These are phyloP conservation scores for Chaetomium fimeti DNA, from an alignment of 495 filamentous ascomycete species.

Conservation along the genomic window DNA sequence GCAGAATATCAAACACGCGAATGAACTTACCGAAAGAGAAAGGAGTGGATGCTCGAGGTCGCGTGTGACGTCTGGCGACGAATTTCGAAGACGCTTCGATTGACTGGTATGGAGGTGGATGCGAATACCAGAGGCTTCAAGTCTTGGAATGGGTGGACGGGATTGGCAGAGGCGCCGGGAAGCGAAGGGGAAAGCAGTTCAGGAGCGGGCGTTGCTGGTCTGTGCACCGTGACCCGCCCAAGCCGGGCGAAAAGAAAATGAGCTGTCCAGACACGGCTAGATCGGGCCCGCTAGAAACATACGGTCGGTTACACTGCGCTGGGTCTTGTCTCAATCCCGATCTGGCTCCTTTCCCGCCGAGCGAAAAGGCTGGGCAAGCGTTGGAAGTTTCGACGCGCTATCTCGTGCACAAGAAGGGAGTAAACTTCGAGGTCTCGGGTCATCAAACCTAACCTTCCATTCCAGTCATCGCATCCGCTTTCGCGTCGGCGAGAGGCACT, in stretches of 20 bases:
- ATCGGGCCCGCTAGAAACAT: slow-evolving; percentile 28
- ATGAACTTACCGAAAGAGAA: slow-evolving; percentile 10
- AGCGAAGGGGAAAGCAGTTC: slow-evolving; percentile 12
- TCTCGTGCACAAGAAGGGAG: background rate
- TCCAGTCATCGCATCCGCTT: no score
- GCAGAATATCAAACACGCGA: background rate
- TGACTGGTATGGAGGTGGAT: slow-evolving; percentile 32
- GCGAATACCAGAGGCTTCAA: slow-evolving; percentile 13
- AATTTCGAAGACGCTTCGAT: slow-evolving; percentile 9
- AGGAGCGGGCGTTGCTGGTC: slow-evolving; percentile 27
- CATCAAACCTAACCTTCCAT: no score
- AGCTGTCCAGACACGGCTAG: slow-evolving; percentile 31
- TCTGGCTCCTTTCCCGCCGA: background rate
- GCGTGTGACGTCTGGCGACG: slow-evolving; percentile 16
- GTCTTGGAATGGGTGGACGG: slow-evolving; percentile 27
- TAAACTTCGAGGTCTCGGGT: background rate
- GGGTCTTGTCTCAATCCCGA: slow-evolving; percentile 10
- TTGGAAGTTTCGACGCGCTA: background rate
- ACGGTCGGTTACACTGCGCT: slow-evolving; percentile 18
- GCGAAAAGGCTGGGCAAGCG: background rate
- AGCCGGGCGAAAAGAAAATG: slow-evolving; percentile 33
- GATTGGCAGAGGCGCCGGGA: slow-evolving; percentile 29
- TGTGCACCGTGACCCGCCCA: slow-evolving; percentile 23
- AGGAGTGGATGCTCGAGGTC: slow-evolving; percentile 1
- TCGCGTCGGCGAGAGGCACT: background rate